Base-by-base conservation (phyloP, 106 monocot species). In the Dioscorea zingiberensis region DNA sequence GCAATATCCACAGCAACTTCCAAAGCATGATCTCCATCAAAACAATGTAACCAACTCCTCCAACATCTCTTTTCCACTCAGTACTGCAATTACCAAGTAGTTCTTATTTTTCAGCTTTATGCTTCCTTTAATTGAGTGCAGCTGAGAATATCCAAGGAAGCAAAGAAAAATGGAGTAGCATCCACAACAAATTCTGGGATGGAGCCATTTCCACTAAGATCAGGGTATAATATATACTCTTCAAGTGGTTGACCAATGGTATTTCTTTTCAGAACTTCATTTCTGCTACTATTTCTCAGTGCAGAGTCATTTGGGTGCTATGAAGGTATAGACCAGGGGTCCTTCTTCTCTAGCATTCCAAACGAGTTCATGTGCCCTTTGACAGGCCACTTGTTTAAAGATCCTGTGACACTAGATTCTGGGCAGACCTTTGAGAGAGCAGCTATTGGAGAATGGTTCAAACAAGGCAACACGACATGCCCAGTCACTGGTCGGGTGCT, bases 161-260 rank as follows among this genome's bases (percentile, higher is more conserved):
- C 24, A 29, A 44, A 59, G 59, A 71, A 25, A 30, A 32, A 48
- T 25, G 67, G 1, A 26, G 13, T 27, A 23, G 14, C 30, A 2
- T 45, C 38, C 38, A 38, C 53, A 16, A 54, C 23, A 12, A 63
- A 55, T 11, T 69, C 60, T 21, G 24, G 55, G 59, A 12, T 16
- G 19, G 46, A 65, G 23, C 48, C 73, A 24, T 12, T 21, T 10
- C 7, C 66, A 77, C 67, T 62, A 73, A 10, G 58, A 73, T 53
- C 71, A 30, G 45, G 74, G 74, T 57, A 70, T 22, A 32, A 51
- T 19, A 38, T 38, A 38, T 38, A 38, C 38, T 38, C 38, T 38
- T 38, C 38, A 38, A 8, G 38, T 38, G 6, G 38, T 38, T 38
- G 38, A 38, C 38, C 10, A 38, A 10, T 8, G 6, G 38, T 38